Percentiles rank a stretch among this genome's conserved stretches.
Conservation (phyloP, 1,139 yeast species). For the Petasospora rhodanensis region DNA sequence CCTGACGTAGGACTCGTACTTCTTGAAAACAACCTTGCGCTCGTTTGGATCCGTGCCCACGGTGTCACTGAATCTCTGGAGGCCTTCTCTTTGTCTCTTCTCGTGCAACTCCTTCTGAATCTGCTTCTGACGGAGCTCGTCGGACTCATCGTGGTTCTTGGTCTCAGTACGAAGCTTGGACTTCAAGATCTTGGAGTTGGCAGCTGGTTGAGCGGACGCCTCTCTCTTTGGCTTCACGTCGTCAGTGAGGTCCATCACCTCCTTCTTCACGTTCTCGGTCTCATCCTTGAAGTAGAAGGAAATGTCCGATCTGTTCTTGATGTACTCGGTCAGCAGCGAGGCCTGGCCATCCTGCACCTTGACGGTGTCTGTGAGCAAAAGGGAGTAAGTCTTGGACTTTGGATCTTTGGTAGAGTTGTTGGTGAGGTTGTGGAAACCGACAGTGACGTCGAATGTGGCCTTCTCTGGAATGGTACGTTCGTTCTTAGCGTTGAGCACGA, state of each 20-base stretch:
- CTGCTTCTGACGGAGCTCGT: conserved; percentile 77
- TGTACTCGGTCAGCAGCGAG: conserved; percentile 65
- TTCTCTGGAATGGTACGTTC: conserved; percentile 67
- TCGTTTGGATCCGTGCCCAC: conserved; percentile 67
- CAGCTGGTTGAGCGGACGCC: conserved; percentile 21
- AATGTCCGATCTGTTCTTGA: conserved; percentile 68
- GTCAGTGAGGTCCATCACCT: conserved; percentile 29
- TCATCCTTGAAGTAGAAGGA: conserved; percentile 86
- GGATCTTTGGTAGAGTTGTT: conserved; percentile 39
- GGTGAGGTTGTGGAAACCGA: conserved; percentile 68
- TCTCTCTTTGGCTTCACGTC: conserved; percentile 23
- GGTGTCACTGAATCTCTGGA: conserved; percentile 69
- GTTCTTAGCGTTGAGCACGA: conserved; percentile 69
- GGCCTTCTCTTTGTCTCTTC: conserved; percentile 80
- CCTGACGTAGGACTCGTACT: conserved; percentile 89
- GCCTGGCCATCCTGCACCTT: conserved; percentile 63
- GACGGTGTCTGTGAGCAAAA: conserved; percentile 80
- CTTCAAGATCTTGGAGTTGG: conserved; percentile 56
- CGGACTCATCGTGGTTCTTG: conserved; percentile 69
- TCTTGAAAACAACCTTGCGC: conserved; percentile 72
- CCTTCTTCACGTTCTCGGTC: conserved; percentile 31
- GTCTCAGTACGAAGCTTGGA: conserved; percentile 79
- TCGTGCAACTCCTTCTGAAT: conserved; percentile 82
- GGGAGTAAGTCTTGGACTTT: conserved; percentile 53
- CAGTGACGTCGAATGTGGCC: conserved; percentile 67